Base-by-base conservation (phyloP, 2,329 filamentous ascomycete genomes). In the Pseudofabraea citricarpa region DNA sequence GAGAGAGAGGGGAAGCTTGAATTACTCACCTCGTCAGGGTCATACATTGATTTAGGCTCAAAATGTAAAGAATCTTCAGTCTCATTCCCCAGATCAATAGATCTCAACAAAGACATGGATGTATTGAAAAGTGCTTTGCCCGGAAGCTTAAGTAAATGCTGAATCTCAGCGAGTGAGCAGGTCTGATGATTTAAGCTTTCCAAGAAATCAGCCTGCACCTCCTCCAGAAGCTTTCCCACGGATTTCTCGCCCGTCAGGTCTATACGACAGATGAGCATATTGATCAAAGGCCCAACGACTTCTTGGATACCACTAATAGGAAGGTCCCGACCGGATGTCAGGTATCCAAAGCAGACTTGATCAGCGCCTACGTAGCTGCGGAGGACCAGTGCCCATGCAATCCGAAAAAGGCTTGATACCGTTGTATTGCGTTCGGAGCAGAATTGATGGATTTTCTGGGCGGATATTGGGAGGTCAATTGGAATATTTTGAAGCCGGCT, bases 231-330 rank as follows among this genome's bases (percentile, higher is more conserved):
- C 6, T 55, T 44, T 12, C 45, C 36, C 7, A 77, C 35, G 2
- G 49, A 41, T 7, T 35, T 41, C 1, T 50, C 36, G 9, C 47
- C 32, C 1, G 45, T 43, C 0, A 61, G 20, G 2, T 48, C 45
- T 9, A 61, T 40, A 6, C 62, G 43, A 21, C 57, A 61, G 9
- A 51, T 54, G 7, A 63, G 52, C 49, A 69, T 70, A 44, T 67
- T 69, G 45, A 71, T 66, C 43, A 69, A 67, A 4, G 67, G 60
- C 1, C 72, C 72, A 33, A 74, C 66, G 16, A 68, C 67, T 20
- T 67, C 63, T 37, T 72, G 62, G 9, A 75, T 68, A 2, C 64
- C 64, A 5, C 64, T 55, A 7, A 75, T 57, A 3, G 69, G 67
- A 12, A 68, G 60, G 50, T 75, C 71, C 43, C 68, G 58, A 13